Evolutionary conservation across 129 eudicot genomes (phyloP), one percentile per base, ranked within the genome.

Genomic region (Chrysanthemum makinoi): DNA sequence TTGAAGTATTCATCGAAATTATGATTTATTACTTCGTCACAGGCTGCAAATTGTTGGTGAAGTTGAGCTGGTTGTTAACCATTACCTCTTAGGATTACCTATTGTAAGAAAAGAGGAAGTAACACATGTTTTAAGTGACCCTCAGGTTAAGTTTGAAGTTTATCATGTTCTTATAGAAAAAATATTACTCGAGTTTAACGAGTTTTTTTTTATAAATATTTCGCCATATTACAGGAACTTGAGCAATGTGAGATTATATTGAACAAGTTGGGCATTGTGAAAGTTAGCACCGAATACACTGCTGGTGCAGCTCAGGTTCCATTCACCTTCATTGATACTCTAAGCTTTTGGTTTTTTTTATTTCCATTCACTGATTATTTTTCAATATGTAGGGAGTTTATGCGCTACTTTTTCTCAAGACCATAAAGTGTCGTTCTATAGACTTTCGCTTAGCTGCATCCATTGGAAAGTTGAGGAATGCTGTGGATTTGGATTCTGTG

Each of bases 391-490:
- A 93, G 98, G 98, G 98, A 69, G 91, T 93, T 73, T 93, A 93
- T 78, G 98, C 92, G 0, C 70, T 93, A 77, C 91, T 93, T 59
- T 93, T 93, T 44, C 81, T 85, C 62, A 85, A 93, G 81, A 85
- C 88, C 73, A 83, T 95, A 79, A 82, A 89, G 71, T 84, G 86
- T 58, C 89, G 96, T 12, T 85, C 98, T 65, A 87, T 93, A 73
- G 98, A 92, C 13, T 81, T 87, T 20, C 96, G 98, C 53, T 84
- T 93, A 72, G 96, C 98, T 79, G 88, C 78, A 62, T 79, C 80
- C 64, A 75, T 89, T 89, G 92, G 95, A 75, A 93, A 87, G 60
- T 72, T 93, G 83, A 87, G 96, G 98, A 84, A 60, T 78, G 90
- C 95, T 50, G 58, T 72, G 30, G 96, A 94, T 54, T 86, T 94